Percentiles rank a stretch among this genome's conserved stretches.
phyloP scores from a whole-genome alignment of 2,329 filamentous ascomycete genomes.

The Trichoderma hamatum region DNA sequence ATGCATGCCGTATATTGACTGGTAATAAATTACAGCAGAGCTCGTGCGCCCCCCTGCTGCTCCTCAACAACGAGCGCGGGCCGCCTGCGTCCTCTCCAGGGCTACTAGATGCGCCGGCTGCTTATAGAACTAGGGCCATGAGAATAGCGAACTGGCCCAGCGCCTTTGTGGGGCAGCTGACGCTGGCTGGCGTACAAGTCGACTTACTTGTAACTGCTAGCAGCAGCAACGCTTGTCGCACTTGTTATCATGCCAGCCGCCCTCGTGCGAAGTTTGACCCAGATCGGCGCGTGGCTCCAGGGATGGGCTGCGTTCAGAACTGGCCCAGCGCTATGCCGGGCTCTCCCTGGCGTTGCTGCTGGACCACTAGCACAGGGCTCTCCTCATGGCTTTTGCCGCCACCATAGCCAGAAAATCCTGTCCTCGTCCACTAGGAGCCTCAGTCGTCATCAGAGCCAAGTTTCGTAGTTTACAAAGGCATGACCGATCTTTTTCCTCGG shows the following conservation, averaged over 20 bases:
- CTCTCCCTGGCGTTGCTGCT: neutral
- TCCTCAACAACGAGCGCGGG: neutral
- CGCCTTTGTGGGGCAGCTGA: slow-evolving; percentile 12
- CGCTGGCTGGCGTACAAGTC: slow-evolving; percentile 2
- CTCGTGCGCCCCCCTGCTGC: neutral
- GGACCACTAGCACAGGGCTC: neutral
- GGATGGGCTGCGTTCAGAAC: slow-evolving; percentile 32
- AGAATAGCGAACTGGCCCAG: neutral
- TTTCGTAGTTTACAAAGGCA: neutral
- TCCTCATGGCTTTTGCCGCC: neutral
- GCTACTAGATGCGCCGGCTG: neutral
- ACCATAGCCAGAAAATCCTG: neutral
- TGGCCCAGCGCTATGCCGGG: slow-evolving; percentile 1
- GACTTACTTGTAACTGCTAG: neutral
- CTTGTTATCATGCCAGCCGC: slow-evolving; percentile 19
- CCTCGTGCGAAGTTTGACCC: slow-evolving; percentile 34
- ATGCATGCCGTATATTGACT: neutral
- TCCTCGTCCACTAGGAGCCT: neutral
- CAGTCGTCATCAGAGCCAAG: slow-evolving; percentile 15
- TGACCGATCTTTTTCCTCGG: neutral
- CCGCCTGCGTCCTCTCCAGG: neutral
- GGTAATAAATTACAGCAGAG: neutral
- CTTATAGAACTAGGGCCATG: neutral
- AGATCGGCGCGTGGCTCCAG: slow-evolving; percentile 45
- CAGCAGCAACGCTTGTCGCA: slow-evolving; percentile 5